These are phyloP conservation scores for Fusarium sp. DNA, from an alignment of 2,329 filamentous ascomycete species.

Conservation along the genomic window DNA sequence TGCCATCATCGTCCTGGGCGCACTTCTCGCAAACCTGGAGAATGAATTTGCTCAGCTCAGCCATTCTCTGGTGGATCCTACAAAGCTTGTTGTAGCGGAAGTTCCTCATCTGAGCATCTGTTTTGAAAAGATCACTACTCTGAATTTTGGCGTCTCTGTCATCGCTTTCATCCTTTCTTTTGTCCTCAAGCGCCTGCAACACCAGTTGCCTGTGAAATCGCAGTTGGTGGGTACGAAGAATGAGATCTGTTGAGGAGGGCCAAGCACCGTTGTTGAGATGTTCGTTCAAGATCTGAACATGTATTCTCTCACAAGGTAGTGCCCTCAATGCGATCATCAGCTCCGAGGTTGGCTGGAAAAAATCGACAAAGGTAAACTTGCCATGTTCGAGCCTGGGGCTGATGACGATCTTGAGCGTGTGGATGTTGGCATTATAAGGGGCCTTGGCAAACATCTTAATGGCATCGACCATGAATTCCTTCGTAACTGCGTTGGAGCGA, in stretches of 20 bases:
- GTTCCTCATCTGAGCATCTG: constrained; percentile 7
- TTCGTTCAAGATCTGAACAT: constrained; percentile 46
- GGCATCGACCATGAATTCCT: constrained; percentile 47
- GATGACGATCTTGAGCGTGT: constrained; percentile 55
- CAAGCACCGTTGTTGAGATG: constrained; percentile 17
- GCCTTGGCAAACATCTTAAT: constrained; percentile 48
- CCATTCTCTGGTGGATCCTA: background rate
- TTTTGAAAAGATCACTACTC: constrained; percentile 1
- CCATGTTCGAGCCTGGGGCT: constrained; percentile 37
- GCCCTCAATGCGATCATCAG: constrained; percentile 45
- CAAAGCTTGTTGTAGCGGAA: background rate
- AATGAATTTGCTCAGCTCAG: constrained; percentile 1
- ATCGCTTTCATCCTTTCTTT: background rate
- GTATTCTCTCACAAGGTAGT: constrained; percentile 49
- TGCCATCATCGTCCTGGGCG: background rate
- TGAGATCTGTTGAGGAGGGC: background rate
- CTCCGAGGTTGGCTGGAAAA: constrained; percentile 44
- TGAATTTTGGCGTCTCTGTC: background rate
- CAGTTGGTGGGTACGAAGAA: constrained; percentile 19
- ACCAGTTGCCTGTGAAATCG: constrained; percentile 15
- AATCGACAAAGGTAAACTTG: constrained; percentile 49
- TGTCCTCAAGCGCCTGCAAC: background rate
- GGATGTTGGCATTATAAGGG: constrained; percentile 42
- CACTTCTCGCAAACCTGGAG: constrained; percentile 24
- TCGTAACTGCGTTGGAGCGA: constrained; percentile 41